Conservation (phyloP, 176 grass and related monocot species). For the Avena insularis region DNA sequence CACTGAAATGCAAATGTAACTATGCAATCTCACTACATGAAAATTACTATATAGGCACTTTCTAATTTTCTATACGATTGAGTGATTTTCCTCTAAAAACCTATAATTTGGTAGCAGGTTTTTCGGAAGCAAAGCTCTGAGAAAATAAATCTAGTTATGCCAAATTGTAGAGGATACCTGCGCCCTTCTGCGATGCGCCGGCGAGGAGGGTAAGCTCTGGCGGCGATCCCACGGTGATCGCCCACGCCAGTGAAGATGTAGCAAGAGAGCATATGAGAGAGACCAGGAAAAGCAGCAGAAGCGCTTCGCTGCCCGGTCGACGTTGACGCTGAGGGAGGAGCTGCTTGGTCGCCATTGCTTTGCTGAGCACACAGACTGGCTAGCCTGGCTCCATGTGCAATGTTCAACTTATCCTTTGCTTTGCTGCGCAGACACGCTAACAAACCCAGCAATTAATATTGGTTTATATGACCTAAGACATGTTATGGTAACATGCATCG, state of each 20-base stretch:
- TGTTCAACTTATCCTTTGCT: not conserved
- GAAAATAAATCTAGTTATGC: not conserved
- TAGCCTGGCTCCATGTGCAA: not conserved
- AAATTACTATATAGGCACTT: not conserved
- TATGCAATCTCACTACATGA: not conserved
- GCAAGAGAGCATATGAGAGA: not conserved
- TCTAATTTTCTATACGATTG: not conserved
- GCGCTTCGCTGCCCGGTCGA: not conserved
- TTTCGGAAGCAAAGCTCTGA: not conserved
- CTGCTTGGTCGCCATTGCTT: not conserved
- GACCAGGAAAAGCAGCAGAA: not conserved
- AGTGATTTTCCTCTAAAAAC: not conserved
- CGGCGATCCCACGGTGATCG: not conserved
- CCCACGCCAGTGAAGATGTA: not conserved
- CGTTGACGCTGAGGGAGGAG: not conserved
- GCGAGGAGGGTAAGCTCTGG: conserved; percentile 52
- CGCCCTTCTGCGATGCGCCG: conserved; percentile 45
- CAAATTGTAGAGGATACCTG: conserved; percentile 23
- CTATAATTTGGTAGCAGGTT: not conserved
- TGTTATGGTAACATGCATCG: conserved; percentile 8
- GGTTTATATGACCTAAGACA: not conserved
- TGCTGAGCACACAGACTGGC: not conserved
- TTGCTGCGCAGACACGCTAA: not conserved
- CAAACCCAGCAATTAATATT: not conserved
- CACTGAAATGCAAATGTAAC: conserved; percentile 48